Evolutionary conservation across 2,329 filamentous ascomycete species (phyloP), one percentile per base, ranked within the genome.

Genomic region (Cadophora sp.): DNA sequence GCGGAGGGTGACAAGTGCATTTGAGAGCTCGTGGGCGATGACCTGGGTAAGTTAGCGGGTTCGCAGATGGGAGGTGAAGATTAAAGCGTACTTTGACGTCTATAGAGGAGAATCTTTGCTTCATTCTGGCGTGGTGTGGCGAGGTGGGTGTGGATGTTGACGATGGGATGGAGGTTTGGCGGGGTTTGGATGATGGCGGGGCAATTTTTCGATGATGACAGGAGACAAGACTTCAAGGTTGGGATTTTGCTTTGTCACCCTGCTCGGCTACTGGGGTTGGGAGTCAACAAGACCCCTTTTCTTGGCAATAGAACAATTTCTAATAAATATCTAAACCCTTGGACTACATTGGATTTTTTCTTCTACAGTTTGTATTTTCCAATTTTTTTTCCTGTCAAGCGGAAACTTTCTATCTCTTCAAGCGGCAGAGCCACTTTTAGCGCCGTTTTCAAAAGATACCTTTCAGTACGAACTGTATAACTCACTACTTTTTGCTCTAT

Each of bases 11-110:
- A 91, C 87, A 63, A 99, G 85, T 71, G 85, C 87, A 70, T 87
- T 83, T 67, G 93, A 90, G 70, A 99, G 91, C 85, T 99, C 96
- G 78, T 97, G 93, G 65, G 94, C 91, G 77, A 98, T 96, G 80
- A 97, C 93, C 93, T 97, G 62, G 60, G 36, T 39, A 13, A 50
- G 27, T 68, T 62, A 71, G 65, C 16, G 18, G 36, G 2, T 45
- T 41, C 27, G 20, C 53, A 43, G 16, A 41, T 13, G 16, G n/a
- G 1, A 16, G 36, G 48, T 39, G 20, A 33, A 20, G 3, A 59
- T n/a, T 24, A 16, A 20, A 14, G 60, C 64, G 56, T 76, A 88
- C 89, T 82, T 90, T 91, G 74, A 93, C 90, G 77, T 93, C 91
- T 66, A 93, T 79, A n/a, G 91, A 93, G 14, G 90, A 93, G 78